phyloP scores from a whole-genome alignment of 2,329 filamentous ascomycete species.

The Falciphora oryzae region DNA sequence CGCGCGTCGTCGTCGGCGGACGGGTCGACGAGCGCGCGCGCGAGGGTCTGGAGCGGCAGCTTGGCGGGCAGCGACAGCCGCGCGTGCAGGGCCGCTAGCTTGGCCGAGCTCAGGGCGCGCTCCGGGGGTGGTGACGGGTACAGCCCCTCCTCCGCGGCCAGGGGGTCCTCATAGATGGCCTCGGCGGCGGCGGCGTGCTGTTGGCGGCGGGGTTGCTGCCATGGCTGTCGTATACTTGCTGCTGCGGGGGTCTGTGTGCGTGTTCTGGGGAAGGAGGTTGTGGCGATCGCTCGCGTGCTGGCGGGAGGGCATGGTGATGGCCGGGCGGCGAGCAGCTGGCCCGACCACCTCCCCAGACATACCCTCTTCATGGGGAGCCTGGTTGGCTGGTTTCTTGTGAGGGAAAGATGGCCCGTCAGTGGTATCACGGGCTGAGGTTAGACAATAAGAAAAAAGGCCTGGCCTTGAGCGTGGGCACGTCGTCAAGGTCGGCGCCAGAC shows the following conservation, averaged over 20 bases:
- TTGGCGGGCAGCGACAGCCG: slow-evolving; percentile 76
- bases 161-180: slow-evolving; percentile 14
- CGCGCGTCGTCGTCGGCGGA: slow-evolving; percentile 73
- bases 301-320: slow-evolving; percentile 27
- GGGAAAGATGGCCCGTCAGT: not conserved
- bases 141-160: slow-evolving; percentile 9
- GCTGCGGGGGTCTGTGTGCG: not conserved
- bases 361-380: slow-evolving; percentile 51
- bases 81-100: slow-evolving; percentile 87
- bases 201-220: slow-evolving; percentile 17
- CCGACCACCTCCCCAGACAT: slow-evolving; percentile 53
- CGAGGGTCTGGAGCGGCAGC: slow-evolving; percentile 80
- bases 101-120: slow-evolving; percentile 67
- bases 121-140: slow-evolving; percentile 68
- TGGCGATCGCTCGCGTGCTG: slow-evolving; percentile 10
- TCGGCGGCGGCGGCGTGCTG: slow-evolving; percentile 4
- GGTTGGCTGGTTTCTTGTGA: not conserved
- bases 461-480: not conserved
- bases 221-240: slow-evolving; percentile 2
- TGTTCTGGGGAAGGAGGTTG: slow-evolving; percentile 5
- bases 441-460: not conserved
- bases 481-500: not conserved
- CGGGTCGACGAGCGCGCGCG: slow-evolving; percentile 75
- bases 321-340: slow-evolving; percentile 49
- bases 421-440: not conserved